Evolutionary conservation across 768 basidiomycete species (phyloP).

Genomic region (Amanita subjunquillea): DNA sequence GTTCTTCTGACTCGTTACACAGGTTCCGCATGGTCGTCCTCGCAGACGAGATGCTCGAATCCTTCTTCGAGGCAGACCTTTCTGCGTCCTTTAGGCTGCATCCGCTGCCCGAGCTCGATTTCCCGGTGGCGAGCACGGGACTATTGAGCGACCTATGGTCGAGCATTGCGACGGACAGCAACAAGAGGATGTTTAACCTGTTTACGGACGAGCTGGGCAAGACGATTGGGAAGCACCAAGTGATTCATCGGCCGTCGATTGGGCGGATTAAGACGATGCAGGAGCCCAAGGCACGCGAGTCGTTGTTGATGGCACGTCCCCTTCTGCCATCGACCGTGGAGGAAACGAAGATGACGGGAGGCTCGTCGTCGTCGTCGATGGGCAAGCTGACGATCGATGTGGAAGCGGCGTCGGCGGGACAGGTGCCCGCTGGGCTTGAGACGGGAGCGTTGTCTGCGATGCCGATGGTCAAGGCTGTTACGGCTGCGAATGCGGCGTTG

Average conservation of each 20-base stretch:
- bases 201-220: slow-evolving; percentile 92
- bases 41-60: slow-evolving; percentile 92
- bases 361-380: background rate
- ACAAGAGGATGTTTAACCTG: slow-evolving; percentile 89
- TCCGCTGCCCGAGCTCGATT: slow-evolving; percentile 55
- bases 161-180: slow-evolving; percentile 81
- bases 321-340: slow-evolving; percentile 11
- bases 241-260: slow-evolving; percentile 73
- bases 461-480: slow-evolving; percentile 63
- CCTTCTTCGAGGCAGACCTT: slow-evolving; percentile 92
- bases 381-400: slow-evolving; percentile 36
- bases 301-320: slow-evolving; percentile 53
- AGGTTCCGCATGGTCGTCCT: slow-evolving; percentile 99
- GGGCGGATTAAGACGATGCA: slow-evolving; percentile 76
- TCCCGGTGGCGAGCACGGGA: slow-evolving; percentile 52
- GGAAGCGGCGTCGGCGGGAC: slow-evolving; percentile 18
- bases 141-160: slow-evolving; percentile 82
- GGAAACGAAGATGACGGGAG: background rate
- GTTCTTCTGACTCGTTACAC: background rate
- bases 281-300: slow-evolving; percentile 84
- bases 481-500: slow-evolving; percentile 70
- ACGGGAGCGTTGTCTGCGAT: slow-evolving; percentile 40
- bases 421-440: slow-evolving; percentile 21
- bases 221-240: slow-evolving; percentile 90
- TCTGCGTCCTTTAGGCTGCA: slow-evolving; percentile 81